Conservation (phyloP, 768 basidiomycete species). For the Podaxis mareebaensis region DNA sequence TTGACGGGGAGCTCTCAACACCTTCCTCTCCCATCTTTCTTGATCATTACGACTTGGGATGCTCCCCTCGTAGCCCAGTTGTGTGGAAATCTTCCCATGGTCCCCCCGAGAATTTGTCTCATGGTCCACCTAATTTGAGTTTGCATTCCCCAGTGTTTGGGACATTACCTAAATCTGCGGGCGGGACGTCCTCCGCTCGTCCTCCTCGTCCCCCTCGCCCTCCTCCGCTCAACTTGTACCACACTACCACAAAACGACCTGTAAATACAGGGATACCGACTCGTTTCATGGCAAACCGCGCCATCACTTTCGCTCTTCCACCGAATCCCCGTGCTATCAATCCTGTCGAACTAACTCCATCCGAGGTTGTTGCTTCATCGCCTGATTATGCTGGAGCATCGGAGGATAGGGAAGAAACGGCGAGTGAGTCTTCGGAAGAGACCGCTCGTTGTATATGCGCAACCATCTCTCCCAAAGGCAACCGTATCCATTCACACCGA, state of each 20-base stretch:
- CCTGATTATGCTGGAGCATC: not conserved
- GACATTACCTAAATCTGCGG: constrained; percentile 13
- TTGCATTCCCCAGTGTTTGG: constrained; percentile 19
- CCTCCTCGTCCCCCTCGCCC: constrained; percentile 22
- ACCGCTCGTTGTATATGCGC: not conserved
- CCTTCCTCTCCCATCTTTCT: not conserved
- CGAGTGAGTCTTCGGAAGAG: constrained; percentile 5
- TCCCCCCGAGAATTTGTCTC: constrained; percentile 24
- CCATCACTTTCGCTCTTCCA: constrained; percentile 5
- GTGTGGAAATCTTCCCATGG: constrained; percentile 19
- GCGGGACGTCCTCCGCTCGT: constrained; percentile 21
- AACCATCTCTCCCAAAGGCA: not conserved
- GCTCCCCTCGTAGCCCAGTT: not conserved
- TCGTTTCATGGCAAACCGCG: constrained; percentile 5
- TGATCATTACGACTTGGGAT: not conserved
- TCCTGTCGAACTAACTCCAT: not conserved
- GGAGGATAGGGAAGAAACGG: not conserved
- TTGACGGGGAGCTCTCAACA: not conserved
- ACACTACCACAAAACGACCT: constrained; percentile 3
- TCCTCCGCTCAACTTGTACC: constrained; percentile 16
- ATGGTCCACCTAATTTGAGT: constrained; percentile 24
- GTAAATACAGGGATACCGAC: constrained; percentile 9
- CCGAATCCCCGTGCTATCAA: constrained; percentile 7
- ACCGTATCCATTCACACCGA: not conserved
- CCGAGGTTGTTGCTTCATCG: not conserved